Base-by-base conservation (phyloP, 2,329 filamentous ascomycete species). In the Colletotrichum graminicola region DNA sequence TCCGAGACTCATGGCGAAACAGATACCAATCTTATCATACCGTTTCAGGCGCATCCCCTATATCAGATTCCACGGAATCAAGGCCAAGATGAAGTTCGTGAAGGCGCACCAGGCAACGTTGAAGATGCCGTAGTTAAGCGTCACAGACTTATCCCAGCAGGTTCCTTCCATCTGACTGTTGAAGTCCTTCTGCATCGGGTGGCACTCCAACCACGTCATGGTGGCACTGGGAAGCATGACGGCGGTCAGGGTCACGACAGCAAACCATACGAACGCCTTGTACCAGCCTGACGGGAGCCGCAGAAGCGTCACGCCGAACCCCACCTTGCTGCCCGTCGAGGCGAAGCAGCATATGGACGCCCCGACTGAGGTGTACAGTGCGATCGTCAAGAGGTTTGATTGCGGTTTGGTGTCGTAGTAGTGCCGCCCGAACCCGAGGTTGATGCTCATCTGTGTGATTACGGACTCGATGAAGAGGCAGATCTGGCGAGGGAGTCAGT, bases 21-120 rank as follows among this genome's bases (percentile, higher is more conserved):
- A 76, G 2, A 79, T 74, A 21, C 78, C 77, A 1, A 80, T 70
- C 65, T 76, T 76, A 63, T 80, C 79, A 12, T 73, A 68, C n/a
- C 41, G 76, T 39, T 66, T 75, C 77, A 80, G 78, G 18, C 77
- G 75, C 60, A 80, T 73, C 8, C 76, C 73, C 70, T 75, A 75
- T 4, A 80, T 76, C 5, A 80, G 52, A 56, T 76, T 76, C 78
- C 79, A 80, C 0, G 79, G 78, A 3, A 80, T 57, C 36, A 76
- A 57, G 1, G 79, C 78, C 51, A 80, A 70, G 4, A 72, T 55
- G 12, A 79, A 77, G 71, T 80, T 77, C 51, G 76, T 71, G 1
- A 75, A 74, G 72, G 65, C 61, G 3, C 68, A 67, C 68, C 68
- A 71, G 2, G 64, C 56, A 0, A 57, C 64, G 36, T 63, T 71